Percentiles rank a stretch among this genome's conserved stretches.
Conservation (phyloP, 2,329 filamentous ascomycete genomes). For the Ascochyta clinopodiicola region DNA sequence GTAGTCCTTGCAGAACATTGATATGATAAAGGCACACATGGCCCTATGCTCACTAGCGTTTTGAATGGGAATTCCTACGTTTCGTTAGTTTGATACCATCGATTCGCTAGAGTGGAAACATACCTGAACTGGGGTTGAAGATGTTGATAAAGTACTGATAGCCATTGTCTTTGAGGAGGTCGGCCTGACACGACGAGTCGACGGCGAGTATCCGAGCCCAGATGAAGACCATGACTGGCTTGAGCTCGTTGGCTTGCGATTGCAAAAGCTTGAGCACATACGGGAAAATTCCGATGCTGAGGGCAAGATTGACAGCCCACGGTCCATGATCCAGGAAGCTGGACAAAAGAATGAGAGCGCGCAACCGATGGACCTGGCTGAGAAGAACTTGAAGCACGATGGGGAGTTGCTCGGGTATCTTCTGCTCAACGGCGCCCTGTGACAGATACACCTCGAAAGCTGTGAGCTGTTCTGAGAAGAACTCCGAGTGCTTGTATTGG, state of each 20-base stretch:
- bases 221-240: conserved; percentile 99
- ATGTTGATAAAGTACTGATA: conserved; percentile 97
- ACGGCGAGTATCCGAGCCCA: conserved; percentile 97
- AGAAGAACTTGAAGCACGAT: conserved; percentile 95
- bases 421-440: conserved; percentile 82
- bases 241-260: conserved; percentile 91
- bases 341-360: conserved; percentile 88
- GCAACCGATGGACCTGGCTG: conserved; percentile 90
- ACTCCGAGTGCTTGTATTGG: conserved; percentile 91
- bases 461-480: conserved; percentile 96
- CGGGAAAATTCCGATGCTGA: conserved; percentile 98
- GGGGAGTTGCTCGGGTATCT: conserved; percentile 90
- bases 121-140: conserved; percentile 76
- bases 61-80: conserved; percentile 74
- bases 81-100: conserved; percentile 8
- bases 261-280: conserved; percentile 98
- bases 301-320: conserved; percentile 96
- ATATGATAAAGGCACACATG: conserved; percentile 98
- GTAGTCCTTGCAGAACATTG: conserved; percentile 96
- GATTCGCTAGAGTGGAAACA: neutral
- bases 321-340: conserved; percentile 94
- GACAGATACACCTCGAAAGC: conserved; percentile 95
- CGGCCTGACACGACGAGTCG: conserved; percentile 89
- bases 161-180: conserved; percentile 94
- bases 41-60: conserved; percentile 95